Percentiles rank a stretch among this genome's conserved stretches.
These are phyloP conservation scores for Piper betle DNA, from an alignment of 164 flowering plant species.

Conservation along the genomic window DNA sequence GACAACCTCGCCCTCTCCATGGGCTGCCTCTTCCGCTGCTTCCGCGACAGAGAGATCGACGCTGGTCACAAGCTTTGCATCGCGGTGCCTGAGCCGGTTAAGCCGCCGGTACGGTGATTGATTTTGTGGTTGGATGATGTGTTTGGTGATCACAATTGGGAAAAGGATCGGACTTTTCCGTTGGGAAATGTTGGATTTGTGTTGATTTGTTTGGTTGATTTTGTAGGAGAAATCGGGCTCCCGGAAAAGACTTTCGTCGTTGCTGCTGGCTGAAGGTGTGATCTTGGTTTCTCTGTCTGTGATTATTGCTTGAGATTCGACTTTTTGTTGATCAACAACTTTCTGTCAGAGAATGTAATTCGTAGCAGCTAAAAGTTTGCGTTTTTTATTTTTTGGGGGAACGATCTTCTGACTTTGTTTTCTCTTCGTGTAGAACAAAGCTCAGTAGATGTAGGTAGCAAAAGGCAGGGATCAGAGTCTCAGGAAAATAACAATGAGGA, in stretches of 20 bases:
- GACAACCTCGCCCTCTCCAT: constrained; percentile 12
- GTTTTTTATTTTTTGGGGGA: too few relatives aligned
- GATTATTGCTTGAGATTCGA: not conserved
- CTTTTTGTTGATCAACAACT: not conserved
- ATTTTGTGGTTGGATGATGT: too few relatives aligned
- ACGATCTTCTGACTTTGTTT: not conserved
- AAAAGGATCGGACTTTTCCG: not conserved
- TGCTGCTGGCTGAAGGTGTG: constrained; percentile 37
- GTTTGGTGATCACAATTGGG: too few relatives aligned
- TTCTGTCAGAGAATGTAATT: not conserved
- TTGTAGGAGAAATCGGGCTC: constrained; percentile 23
- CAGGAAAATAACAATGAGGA: constrained; percentile 6
- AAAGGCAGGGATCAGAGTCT: constrained; percentile 7
- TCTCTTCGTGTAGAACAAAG: not conserved
- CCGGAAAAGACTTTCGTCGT: constrained; percentile 28
- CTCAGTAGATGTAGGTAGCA: constrained; percentile 4
- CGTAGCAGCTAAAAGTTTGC: not conserved
- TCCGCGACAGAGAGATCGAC: constrained; percentile 33
- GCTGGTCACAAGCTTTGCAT: constrained; percentile 15
- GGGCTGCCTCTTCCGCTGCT: constrained; percentile 63
- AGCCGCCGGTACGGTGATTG: constrained; percentile 11
- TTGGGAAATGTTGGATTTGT: not conserved
- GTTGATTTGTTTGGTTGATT: not conserved
- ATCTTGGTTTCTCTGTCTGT: not conserved
- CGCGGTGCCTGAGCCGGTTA: constrained; percentile 17